phyloP scores from a whole-genome alignment of 176 grass and related monocot genomes.

The Thalia dealbata region DNA sequence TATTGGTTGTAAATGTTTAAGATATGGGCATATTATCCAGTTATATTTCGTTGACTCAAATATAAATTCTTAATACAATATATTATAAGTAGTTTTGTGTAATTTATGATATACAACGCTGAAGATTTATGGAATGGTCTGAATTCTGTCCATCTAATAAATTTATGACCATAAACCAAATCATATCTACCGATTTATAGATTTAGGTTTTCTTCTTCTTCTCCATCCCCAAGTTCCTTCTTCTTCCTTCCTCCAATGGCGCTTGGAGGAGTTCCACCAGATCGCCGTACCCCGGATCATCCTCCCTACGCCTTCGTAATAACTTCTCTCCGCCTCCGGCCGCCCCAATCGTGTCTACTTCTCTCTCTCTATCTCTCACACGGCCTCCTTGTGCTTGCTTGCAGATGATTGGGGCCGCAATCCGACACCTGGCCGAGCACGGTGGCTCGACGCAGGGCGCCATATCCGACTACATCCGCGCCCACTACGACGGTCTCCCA shows the following conservation, averaged over 20 bases:
- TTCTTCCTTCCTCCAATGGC: not conserved
- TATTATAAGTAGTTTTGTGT: too few species aligned
- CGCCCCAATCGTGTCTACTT: not conserved
- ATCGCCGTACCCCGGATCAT: slow-evolving; percentile 28
- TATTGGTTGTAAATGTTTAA: too few species aligned
- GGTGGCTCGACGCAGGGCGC: slow-evolving; percentile 25
- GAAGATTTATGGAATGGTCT: too few species aligned
- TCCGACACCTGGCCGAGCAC: slow-evolving; percentile 22
- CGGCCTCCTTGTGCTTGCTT: not conserved
- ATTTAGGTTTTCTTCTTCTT: too few species aligned
- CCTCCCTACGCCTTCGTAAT: slow-evolving; percentile 45
- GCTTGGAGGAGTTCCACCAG: not conserved
- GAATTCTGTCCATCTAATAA: too few species aligned
- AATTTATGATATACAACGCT: too few species aligned
- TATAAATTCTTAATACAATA: too few species aligned
- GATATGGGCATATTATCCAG: too few species aligned
- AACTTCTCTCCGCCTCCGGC: not conserved
- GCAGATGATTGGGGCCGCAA: slow-evolving; percentile 47
- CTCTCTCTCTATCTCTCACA: not conserved
- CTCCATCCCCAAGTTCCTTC: too few species aligned
- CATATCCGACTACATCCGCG: slow-evolving; percentile 34
- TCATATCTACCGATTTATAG: too few species aligned
- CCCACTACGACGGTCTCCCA: slow-evolving; percentile 23
- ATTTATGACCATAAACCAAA: too few species aligned
- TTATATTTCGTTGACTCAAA: too few species aligned